Percentiles rank a stretch among this genome's conserved stretches.
phyloP scores from a whole-genome alignment of 2,329 filamentous ascomycete genomes.

The Fusarium pseudonygamai region DNA sequence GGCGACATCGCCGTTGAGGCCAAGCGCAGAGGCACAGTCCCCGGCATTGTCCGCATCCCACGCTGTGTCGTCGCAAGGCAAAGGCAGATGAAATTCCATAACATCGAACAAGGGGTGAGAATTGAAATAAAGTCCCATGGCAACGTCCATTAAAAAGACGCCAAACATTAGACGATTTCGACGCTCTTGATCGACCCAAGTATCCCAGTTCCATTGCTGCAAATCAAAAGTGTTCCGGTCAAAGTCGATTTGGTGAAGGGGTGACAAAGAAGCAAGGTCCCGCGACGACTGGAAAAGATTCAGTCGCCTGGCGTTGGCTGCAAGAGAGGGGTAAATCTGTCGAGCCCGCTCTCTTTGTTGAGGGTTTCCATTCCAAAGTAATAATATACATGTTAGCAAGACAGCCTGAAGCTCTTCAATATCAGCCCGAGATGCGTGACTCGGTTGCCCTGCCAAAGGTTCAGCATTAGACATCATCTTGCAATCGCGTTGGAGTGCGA shows the following conservation, averaged over 20 bases:
- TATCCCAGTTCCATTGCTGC: conserved; percentile 69
- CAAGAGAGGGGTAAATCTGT: conserved; percentile 66
- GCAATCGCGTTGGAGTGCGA: conserved; percentile 67
- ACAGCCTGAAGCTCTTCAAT: conserved; percentile 76
- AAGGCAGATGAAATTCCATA: conserved; percentile 71
- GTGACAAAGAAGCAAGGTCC: conserved; percentile 61
- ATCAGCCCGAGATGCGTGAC: conserved; percentile 50
- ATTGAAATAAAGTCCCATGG: conserved; percentile 78
- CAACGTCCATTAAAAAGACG: conserved; percentile 71
- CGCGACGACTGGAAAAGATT: conserved; percentile 65
- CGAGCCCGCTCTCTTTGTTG: conserved; percentile 71
- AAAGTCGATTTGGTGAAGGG: conserved; percentile 67
- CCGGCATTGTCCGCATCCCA: conserved; percentile 72
- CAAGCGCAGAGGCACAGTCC: conserved; percentile 72
- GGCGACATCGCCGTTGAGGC: conserved; percentile 66
- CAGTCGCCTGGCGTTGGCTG: conserved; percentile 64
- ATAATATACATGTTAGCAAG: conserved; percentile 68
- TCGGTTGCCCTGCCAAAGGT: conserved; percentile 27
- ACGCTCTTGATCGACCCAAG: conserved; percentile 77
- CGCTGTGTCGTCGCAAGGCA: conserved; percentile 77
- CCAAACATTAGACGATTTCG: conserved; percentile 72
- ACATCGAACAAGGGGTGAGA: conserved; percentile 68
- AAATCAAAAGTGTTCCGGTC: conserved; percentile 56
- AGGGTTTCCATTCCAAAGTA: conserved; percentile 76
- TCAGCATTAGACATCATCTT: conserved; percentile 51